phyloP scores from a whole-genome alignment of 768 basidiomycete species.

The Mycena filopes region DNA sequence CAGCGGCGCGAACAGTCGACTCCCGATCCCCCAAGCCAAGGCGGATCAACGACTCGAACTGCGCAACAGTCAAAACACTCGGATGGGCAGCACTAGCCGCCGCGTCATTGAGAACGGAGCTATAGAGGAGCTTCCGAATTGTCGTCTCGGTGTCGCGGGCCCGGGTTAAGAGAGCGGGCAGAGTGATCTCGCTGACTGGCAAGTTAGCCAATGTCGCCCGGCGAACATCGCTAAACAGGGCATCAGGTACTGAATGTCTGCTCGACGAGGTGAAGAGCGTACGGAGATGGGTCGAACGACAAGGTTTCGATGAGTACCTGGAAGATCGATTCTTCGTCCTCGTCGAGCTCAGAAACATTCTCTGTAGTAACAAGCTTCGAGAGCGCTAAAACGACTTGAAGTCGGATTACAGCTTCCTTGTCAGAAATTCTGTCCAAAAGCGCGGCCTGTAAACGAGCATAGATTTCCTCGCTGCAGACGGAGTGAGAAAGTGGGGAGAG shows the following conservation, averaged over 20 bases:
- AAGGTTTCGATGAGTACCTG: constrained; percentile 77
- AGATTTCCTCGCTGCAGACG: constrained; percentile 76
- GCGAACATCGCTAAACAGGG: constrained; percentile 80
- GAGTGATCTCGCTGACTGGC: constrained; percentile 61
- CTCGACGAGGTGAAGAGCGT: constrained; percentile 41
- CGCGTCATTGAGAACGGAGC: constrained; percentile 55
- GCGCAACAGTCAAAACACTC: constrained; percentile 69
- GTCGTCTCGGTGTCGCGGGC: constrained; percentile 82
- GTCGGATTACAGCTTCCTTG: constrained; percentile 80
- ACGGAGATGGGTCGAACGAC: constrained; percentile 81
- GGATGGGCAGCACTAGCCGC: constrained; percentile 70
- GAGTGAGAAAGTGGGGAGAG: constrained; percentile 6
- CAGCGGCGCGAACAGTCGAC: constrained; percentile 73
- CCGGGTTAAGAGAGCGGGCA: constrained; percentile 77
- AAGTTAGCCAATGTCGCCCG: constrained; percentile 80
- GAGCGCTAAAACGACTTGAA: constrained; percentile 84
- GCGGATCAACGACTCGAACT: constrained; percentile 81
- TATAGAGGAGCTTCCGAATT: constrained; percentile 81
- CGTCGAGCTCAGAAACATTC: constrained; percentile 62
- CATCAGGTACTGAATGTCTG: neutral
- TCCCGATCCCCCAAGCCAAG: constrained; percentile 92
- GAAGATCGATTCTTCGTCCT: constrained; percentile 61
- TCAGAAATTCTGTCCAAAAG: constrained; percentile 82
- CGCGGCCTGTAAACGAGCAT: constrained; percentile 64
- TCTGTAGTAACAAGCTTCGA: constrained; percentile 81